Evolutionary conservation across 2,329 filamentous ascomycete species (phyloP).

Genomic region (Metarhizium brunneum): DNA sequence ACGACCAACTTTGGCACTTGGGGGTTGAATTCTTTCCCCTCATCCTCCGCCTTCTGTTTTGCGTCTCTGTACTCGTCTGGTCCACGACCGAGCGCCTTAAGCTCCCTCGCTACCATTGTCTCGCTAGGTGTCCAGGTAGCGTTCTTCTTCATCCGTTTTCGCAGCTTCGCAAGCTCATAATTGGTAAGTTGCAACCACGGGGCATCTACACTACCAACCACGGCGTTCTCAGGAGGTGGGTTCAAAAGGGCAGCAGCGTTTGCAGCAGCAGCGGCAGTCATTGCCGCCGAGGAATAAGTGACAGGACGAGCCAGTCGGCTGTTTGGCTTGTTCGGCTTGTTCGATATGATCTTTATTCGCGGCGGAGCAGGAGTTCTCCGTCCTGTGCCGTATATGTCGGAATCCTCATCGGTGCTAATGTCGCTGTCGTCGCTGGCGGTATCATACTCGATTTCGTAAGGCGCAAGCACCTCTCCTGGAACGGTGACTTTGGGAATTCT

Average conservation of each 20-base stretch:
- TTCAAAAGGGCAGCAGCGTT: slow-evolving; percentile 36
- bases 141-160: slow-evolving; percentile 89
- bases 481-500: slow-evolving; percentile 52
- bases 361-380: slow-evolving; percentile 27
- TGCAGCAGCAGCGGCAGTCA: slow-evolving; percentile 29
- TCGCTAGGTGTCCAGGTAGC: slow-evolving; percentile 76
- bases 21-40: slow-evolving; percentile 51
- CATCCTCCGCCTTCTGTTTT: slow-evolving; percentile 54
- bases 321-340: slow-evolving; percentile 34
- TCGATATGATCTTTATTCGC: slow-evolving; percentile 41
- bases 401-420: slow-evolving; percentile 42
- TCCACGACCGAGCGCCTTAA: slow-evolving; percentile 61
- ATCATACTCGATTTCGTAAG: slow-evolving; percentile 56
- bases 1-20: slow-evolving; percentile 25
- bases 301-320: slow-evolving; percentile 27
- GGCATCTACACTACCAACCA: slow-evolving; percentile 48
- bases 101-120: slow-evolving; percentile 75
- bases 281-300: slow-evolving; percentile 23
- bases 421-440: slow-evolving; percentile 44
- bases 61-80: slow-evolving; percentile 53
- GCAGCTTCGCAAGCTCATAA: slow-evolving; percentile 57
- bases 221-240: slow-evolving; percentile 50
- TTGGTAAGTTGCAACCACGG: slow-evolving; percentile 58
- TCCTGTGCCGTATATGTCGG: slow-evolving; percentile 28
- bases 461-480: slow-evolving; percentile 56